A percentile compares a stretch with the other conserved stretches of the same genome.
Conservation (phyloP, 257 asterid genomes). For the Lycium ferocissimum region DNA sequence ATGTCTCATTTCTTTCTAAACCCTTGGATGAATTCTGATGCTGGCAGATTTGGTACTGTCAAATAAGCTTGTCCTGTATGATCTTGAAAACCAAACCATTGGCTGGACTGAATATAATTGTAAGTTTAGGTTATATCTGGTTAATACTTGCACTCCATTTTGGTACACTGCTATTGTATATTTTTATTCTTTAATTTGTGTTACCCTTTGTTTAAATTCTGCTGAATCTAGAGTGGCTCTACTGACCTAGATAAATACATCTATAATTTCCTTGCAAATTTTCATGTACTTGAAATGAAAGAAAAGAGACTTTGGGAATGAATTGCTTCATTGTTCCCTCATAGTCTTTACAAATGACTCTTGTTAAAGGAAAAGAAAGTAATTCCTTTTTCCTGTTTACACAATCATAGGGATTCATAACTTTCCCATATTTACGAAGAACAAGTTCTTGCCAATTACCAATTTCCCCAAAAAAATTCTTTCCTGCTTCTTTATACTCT, state of each 20-base stretch:
- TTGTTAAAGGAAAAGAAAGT: not conserved
- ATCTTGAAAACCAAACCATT: constrained; percentile 89
- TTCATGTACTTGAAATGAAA: not conserved
- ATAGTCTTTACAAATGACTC: not conserved
- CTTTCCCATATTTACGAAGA: not conserved
- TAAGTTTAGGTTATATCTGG: constrained; percentile 46
- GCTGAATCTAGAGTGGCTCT: not conserved
- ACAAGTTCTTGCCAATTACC: too few relatives aligned
- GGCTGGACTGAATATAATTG: constrained; percentile 99
- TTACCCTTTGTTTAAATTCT: not conserved
- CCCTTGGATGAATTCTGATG: constrained; percentile 16
- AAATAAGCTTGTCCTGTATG: constrained; percentile 88
- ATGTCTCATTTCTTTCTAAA: constrained; percentile 26
- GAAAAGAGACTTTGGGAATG: not conserved
- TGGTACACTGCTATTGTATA: not conserved
- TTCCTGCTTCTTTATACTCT: not conserved
- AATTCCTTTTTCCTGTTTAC: not conserved
- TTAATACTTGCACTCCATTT: not conserved
- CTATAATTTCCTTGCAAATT: not conserved
- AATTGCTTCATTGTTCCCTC: not conserved
- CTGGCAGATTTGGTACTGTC: constrained; percentile 92
- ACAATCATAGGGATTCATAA: not conserved
- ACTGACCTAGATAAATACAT: not conserved
- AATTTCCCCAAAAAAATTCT: not conserved
- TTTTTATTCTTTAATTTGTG: not conserved